Evolutionary conservation across 2,329 filamentous ascomycete species (phyloP).

Genomic region (Proliferodiscus dingleyae): DNA sequence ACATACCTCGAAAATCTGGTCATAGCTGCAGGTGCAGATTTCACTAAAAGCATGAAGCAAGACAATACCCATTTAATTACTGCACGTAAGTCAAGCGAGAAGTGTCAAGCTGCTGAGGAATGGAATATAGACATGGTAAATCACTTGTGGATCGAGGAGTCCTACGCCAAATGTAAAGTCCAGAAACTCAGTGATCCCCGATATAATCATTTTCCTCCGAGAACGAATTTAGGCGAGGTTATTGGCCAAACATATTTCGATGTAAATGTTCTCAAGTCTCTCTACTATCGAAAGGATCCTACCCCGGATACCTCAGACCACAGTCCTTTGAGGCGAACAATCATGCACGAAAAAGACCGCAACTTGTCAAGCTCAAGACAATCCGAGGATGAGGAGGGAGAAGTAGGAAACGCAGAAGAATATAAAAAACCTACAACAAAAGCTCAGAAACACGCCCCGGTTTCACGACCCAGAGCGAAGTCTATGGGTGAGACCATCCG

Average conservation of each 20-base stretch:
- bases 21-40: slow-evolving; percentile 75
- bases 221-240: slow-evolving; percentile 89
- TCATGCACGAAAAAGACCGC: slow-evolving; percentile 40
- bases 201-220: slow-evolving; percentile 80
- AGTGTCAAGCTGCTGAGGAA: slow-evolving; percentile 85
- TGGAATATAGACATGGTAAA: slow-evolving; percentile 91
- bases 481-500: slow-evolving; percentile 12
- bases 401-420: slow-evolving; percentile 9
- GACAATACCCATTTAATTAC: slow-evolving; percentile 96
- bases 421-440: slow-evolving; percentile 24
- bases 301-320: slow-evolving; percentile 41
- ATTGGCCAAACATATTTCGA: slow-evolving; percentile 86
- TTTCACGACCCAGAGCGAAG: slow-evolving; percentile 9
- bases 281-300: slow-evolving; percentile 54
- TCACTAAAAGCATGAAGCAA: slow-evolving; percentile 90
- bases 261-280: slow-evolving; percentile 50
- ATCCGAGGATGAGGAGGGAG: slow-evolving; percentile 11
- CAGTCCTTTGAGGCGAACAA: slow-evolving; percentile 40
- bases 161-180: slow-evolving; percentile 81
- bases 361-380: slow-evolving; percentile 22
- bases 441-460: slow-evolving; percentile 2
- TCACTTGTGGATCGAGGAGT: slow-evolving; percentile 96
- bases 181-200: slow-evolving; percentile 67
- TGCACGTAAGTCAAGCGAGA: slow-evolving; percentile 83
- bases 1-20: slow-evolving; percentile 92